phyloP scores from a whole-genome alignment of 148 eudicot genomes.

The Vaccinium macrocarpon region DNA sequence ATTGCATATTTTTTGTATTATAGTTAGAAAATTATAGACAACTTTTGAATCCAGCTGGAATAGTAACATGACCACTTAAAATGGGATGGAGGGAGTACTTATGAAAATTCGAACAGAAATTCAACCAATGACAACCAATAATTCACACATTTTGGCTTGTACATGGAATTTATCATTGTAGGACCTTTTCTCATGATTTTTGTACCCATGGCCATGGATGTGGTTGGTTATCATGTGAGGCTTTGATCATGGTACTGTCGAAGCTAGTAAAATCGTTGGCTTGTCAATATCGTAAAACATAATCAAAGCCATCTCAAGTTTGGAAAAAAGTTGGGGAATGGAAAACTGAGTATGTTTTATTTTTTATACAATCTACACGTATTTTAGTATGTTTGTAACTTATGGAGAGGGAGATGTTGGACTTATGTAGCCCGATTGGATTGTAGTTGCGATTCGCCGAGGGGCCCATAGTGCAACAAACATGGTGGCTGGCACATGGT shows the following conservation, averaged over 20 bases:
- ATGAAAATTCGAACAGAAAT: background rate
- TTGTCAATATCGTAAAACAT: background rate
- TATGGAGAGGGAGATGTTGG: background rate
- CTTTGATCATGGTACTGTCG: background rate
- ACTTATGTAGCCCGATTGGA: no score
- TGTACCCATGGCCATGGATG: background rate
- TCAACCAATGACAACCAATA: background rate
- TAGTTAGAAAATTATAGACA: no score
- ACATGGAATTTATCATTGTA: background rate
- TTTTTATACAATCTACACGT: background rate
- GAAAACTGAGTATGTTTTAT: background rate
- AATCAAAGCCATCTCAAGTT: background rate
- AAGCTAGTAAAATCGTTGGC: background rate
- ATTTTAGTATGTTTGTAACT: background rate
- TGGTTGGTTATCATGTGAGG: background rate
- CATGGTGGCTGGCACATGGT: no score
- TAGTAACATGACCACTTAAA: no score
- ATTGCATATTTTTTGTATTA: no score
- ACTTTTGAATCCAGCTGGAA: no score
- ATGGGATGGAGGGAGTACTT: background rate
- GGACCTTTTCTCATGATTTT: background rate
- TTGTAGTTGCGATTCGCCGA: no score
- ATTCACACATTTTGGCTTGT: background rate
- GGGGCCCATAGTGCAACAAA: no score
- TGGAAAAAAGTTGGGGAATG: background rate